phyloP scores from a whole-genome alignment of 192 early-diverging fungal species.

The Linnemannia zychae region DNA sequence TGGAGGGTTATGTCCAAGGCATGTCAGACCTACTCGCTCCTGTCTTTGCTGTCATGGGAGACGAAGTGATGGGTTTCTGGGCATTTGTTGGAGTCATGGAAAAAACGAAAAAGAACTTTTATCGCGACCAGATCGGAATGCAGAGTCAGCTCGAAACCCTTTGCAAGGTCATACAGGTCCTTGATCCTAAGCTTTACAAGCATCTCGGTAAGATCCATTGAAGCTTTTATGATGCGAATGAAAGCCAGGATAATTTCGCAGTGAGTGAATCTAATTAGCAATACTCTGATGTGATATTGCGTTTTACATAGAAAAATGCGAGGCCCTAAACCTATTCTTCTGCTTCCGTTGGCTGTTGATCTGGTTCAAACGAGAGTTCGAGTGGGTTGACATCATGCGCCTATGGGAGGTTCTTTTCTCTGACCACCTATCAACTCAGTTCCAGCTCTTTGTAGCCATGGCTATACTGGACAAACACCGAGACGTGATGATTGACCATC shows the following conservation, averaged over 20 bases:
- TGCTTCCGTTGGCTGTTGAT: slow-evolving; percentile 99
- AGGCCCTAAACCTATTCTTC: slow-evolving; percentile 94
- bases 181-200: slow-evolving; percentile 87
- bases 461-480: slow-evolving; percentile 95
- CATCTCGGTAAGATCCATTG: slow-evolving; percentile 73
- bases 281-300: not conserved
- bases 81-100: slow-evolving; percentile 93
- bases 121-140: slow-evolving; percentile 95
- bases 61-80: slow-evolving; percentile 96
- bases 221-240: not conserved
- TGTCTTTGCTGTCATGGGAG: slow-evolving; percentile 87
- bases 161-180: slow-evolving; percentile 85
- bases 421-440: slow-evolving; percentile 80
- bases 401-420: slow-evolving; percentile 94
- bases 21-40: slow-evolving; percentile 97
- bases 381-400: slow-evolving; percentile 82
- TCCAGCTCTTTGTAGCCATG: slow-evolving; percentile 94
- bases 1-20: slow-evolving; percentile 92
- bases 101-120: slow-evolving; percentile 91
- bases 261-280: no score
- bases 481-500: slow-evolving; percentile 81
- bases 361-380: slow-evolving; percentile 97
- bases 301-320: slow-evolving; percentile 67
- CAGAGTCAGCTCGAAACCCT: slow-evolving; percentile 86
- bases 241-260: no score